phyloP scores from a whole-genome alignment of 495 filamentous ascomycete genomes.

The Pyrenopolyporus hunteri region DNA sequence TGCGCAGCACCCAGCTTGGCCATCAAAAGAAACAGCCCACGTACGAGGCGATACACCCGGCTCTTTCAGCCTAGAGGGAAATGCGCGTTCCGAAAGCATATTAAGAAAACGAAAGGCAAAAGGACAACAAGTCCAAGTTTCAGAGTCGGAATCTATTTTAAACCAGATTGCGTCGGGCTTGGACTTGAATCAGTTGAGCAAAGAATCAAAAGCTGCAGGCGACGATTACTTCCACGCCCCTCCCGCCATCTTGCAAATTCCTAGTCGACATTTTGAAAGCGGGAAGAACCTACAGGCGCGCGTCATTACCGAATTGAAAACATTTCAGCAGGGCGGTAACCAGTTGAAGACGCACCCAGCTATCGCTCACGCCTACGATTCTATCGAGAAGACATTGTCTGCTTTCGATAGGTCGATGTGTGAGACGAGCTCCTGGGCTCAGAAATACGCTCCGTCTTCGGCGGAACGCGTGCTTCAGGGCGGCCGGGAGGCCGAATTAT shows the following conservation, averaged over 20 bases:
- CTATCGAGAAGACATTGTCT: slow-evolving; percentile 65
- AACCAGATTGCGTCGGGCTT: slow-evolving; percentile 6
- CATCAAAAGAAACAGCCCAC: slow-evolving; percentile 67
- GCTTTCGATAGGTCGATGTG: slow-evolving; percentile 82
- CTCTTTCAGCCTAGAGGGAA: neutral
- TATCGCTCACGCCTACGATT: slow-evolving; percentile 64
- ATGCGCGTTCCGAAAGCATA: neutral
- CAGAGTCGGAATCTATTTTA: slow-evolving; percentile 53
- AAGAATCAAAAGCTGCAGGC: slow-evolving; percentile 45
- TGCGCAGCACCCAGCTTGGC: slow-evolving; percentile 70
- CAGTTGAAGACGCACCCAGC: slow-evolving; percentile 57
- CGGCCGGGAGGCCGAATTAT: slow-evolving; percentile 69
- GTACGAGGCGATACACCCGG: slow-evolving; percentile 49
- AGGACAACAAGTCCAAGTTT: slow-evolving; percentile 50
- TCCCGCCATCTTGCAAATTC: slow-evolving; percentile 53
- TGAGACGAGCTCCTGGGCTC: slow-evolving; percentile 75
- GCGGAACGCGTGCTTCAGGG: slow-evolving; percentile 78
- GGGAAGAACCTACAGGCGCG: slow-evolving; percentile 53
- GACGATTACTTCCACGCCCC: slow-evolving; percentile 47
- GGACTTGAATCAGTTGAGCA: slow-evolving; percentile 32
- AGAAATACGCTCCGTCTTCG: slow-evolving; percentile 82
- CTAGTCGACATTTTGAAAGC: slow-evolving; percentile 55
- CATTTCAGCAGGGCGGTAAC: slow-evolving; percentile 20
- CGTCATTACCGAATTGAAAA: slow-evolving; percentile 45
- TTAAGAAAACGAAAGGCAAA: slow-evolving; percentile 56